A percentile compares a stretch with the other conserved stretches of the same genome.
Conservation (phyloP, 176 grass and related monocot species). For the Thinopyrum elongatum region DNA sequence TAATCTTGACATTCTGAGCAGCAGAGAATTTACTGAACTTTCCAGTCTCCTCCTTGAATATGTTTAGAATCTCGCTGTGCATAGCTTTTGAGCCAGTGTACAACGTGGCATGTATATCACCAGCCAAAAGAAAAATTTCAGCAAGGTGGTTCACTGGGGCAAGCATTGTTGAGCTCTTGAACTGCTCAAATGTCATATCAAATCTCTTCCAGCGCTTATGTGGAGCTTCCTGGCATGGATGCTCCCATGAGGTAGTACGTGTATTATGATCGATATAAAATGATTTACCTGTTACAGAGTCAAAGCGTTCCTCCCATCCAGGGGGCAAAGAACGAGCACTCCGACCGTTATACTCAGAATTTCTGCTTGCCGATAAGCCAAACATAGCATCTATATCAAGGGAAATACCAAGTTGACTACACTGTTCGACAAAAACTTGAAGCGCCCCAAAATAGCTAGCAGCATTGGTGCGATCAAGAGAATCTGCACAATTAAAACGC, state of each 20-base stretch:
- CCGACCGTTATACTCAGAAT: slow-evolving; percentile 56
- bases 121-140: slow-evolving; percentile 92
- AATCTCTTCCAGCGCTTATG: slow-evolving; percentile 96
- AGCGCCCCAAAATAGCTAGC: slow-evolving; percentile 98
- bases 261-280: slow-evolving; percentile 98
- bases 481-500: slow-evolving; percentile 99
- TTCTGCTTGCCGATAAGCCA: slow-evolving; percentile 54
- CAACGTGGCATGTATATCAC: slow-evolving; percentile 98
- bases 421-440: slow-evolving; percentile 99
- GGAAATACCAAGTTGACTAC: slow-evolving; percentile 68
- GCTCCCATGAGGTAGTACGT: slow-evolving; percentile 84
- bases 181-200: slow-evolving; percentile 91
- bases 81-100: slow-evolving; percentile 99
- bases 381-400: slow-evolving; percentile 75
- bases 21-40: slow-evolving; percentile 89
- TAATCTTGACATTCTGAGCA: slow-evolving; percentile 98
- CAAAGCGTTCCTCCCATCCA: slow-evolving; percentile 95
- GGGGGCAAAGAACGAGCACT: slow-evolving; percentile 58
- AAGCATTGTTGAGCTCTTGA: slow-evolving; percentile 90
- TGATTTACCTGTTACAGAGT: slow-evolving; percentile 85
- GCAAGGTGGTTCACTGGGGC: slow-evolving; percentile 84
- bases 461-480: slow-evolving; percentile 97
- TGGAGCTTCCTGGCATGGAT: slow-evolving; percentile 73
- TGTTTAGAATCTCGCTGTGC: slow-evolving; percentile 98
- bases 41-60: slow-evolving; percentile 94